Evolutionary conservation across 2,329 filamentous ascomycete species (phyloP).

Genomic region (Aspergillus ochraceus): DNA sequence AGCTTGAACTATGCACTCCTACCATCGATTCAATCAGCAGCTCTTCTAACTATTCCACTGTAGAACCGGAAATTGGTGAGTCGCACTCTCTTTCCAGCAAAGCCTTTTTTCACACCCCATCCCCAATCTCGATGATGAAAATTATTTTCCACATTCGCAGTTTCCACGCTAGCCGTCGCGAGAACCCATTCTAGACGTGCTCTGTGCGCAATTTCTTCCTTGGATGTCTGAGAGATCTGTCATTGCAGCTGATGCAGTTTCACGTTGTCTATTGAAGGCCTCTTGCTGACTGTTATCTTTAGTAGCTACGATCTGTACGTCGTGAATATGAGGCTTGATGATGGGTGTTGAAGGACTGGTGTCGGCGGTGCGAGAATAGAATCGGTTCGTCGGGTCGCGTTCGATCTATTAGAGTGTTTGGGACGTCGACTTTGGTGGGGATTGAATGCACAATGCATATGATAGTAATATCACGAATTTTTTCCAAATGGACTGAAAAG

Average conservation of each 20-base stretch:
- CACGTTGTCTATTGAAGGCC: neutral
- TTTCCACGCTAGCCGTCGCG: conserved; percentile 41
- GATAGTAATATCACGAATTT: neutral
- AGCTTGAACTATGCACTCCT: neutral
- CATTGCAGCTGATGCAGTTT: neutral
- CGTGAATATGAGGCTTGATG: neutral
- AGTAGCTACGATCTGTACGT: neutral
- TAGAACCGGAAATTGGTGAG: neutral
- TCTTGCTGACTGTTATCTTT: conserved; percentile 1
- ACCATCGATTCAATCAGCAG: neutral
- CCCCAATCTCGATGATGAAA: conserved; percentile 38
- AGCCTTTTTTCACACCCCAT: neutral
- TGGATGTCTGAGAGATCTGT: conserved; percentile 35
- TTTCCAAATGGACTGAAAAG: neutral
- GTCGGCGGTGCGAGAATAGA: neutral
- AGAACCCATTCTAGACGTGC: conserved; percentile 37
- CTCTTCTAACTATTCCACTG: neutral
- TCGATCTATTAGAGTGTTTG: neutral
- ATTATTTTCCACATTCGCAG: conserved; percentile 44
- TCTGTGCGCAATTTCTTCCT: conserved; percentile 39
- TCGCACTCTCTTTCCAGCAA: neutral
- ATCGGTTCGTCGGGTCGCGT: neutral
- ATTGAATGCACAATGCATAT: neutral
- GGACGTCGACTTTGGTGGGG: neutral
- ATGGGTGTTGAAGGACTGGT: neutral